Evolutionary conservation across 768 basidiomycete genomes (phyloP).

Genomic region (Hygrophoropsis aurantiaca): DNA sequence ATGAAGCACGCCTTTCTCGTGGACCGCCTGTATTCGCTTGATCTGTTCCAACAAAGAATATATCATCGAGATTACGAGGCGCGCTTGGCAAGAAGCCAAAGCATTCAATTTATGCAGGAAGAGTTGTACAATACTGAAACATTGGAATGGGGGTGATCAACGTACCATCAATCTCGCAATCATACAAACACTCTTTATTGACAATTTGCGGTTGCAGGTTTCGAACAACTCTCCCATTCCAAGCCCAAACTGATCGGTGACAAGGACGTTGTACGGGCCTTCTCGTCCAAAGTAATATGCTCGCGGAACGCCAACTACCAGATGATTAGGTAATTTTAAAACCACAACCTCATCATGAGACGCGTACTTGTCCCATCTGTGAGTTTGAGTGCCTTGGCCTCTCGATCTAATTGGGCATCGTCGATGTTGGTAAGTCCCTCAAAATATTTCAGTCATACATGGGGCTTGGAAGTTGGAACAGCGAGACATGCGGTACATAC

Average conservation of each 20-base stretch:
- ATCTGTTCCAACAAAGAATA: constrained; percentile 50
- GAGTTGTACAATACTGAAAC: no score
- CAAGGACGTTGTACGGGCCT: constrained; percentile 93
- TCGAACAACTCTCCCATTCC: constrained; percentile 98
- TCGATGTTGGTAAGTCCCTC: constrained; percentile 96
- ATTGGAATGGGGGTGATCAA: constrained; percentile 5
- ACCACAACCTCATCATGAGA: no score
- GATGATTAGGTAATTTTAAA: constrained; percentile 12
- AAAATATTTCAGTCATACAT: constrained; percentile 8
- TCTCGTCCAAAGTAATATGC: constrained; percentile 99
- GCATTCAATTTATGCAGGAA: no score
- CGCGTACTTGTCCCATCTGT: constrained; percentile 83
- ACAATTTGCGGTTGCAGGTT: constrained; percentile 98
- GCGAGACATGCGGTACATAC: constrained; percentile 45
- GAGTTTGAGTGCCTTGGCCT: constrained; percentile 96
- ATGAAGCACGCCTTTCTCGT: constrained; percentile 98
- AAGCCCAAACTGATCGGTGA: constrained; percentile 94
- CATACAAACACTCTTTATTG: constrained; percentile 98
- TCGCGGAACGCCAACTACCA: constrained; percentile 89
- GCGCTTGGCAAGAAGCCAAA: no score
- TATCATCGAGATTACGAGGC: no score
- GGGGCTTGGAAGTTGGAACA: constrained; percentile 6
- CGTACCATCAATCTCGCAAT: constrained; percentile 98
- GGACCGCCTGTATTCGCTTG: constrained; percentile 93
- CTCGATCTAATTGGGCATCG: constrained; percentile 95